These are phyloP conservation scores for Pythium phragmiticola DNA, from an alignment of 352 stramenopile genomes.

Conservation along the genomic window DNA sequence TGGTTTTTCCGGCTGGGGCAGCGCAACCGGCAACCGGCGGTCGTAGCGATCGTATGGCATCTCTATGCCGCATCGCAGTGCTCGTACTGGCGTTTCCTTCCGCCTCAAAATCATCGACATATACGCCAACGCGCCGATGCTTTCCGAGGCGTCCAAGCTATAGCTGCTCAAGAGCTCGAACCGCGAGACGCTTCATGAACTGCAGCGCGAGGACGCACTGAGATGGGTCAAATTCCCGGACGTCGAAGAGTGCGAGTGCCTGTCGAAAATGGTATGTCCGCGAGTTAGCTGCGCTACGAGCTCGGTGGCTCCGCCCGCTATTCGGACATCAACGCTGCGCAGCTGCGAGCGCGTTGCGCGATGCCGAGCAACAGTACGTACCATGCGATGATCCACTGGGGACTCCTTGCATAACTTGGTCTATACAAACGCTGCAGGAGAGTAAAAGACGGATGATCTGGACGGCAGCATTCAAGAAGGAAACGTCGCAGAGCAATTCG, in stretches of 20 bases:
- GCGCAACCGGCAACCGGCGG: conserved; percentile 20
- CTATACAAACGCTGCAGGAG: neutral
- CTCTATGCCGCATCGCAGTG: conserved; percentile 27
- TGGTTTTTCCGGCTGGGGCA: conserved; percentile 32
- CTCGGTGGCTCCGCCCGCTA: conserved; percentile 69
- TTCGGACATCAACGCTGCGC: conserved; percentile 71
- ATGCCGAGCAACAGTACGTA: conserved; percentile 80
- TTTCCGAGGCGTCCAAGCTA: conserved; percentile 37
- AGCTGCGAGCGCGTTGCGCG: conserved; percentile 75
- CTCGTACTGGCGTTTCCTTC: conserved; percentile 28
- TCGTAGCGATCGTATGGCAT: conserved; percentile 23
- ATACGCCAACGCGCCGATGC: conserved; percentile 18
- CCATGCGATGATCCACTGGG: neutral
- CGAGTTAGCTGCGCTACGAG: conserved; percentile 74
- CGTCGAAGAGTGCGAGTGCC: conserved; percentile 48
- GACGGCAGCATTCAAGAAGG: conserved; percentile 68
- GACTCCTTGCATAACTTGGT: too few relatives aligned
- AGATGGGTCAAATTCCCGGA: conserved; percentile 49
- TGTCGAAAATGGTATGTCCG: conserved; percentile 64
- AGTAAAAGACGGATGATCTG: too few relatives aligned
- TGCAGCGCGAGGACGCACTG: conserved; percentile 41
- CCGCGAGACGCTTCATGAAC: conserved; percentile 40
- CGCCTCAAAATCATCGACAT: too few relatives aligned
- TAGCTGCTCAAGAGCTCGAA: conserved; percentile 39
- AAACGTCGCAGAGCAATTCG: conserved; percentile 42